Percentiles rank a stretch among this genome's conserved stretches.
Evolutionary conservation across 1,139 yeast species (phyloP).

Genomic region (Geotrichum restrictum): DNA sequence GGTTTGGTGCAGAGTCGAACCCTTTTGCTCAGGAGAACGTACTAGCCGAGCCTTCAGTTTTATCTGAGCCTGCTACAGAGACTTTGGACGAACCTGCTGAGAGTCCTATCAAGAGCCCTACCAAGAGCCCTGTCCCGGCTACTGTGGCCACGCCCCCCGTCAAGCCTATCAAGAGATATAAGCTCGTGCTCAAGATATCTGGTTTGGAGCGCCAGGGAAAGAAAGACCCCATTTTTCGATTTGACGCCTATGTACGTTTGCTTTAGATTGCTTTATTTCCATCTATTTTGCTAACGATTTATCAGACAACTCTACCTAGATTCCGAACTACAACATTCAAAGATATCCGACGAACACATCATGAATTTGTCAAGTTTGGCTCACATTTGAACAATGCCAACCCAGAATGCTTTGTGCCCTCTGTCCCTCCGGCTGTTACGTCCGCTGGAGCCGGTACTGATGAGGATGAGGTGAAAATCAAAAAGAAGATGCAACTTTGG

Average conservation of each 20-base stretch:
- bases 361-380: slow-evolving; percentile 72
- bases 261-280: neutral
- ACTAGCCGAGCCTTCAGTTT: neutral
- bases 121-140: neutral
- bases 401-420: slow-evolving; percentile 90
- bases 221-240: slow-evolving; percentile 49
- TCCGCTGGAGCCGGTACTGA: slow-evolving; percentile 80
- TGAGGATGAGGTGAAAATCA: slow-evolving; percentile 64
- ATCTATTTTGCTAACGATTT: neutral
- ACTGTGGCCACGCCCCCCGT: neutral
- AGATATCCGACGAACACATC: slow-evolving; percentile 75
- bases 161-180: slow-evolving; percentile 31
- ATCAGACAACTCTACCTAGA: slow-evolving; percentile 59
- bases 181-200: slow-evolving; percentile 42
- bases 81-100: neutral
- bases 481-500: slow-evolving; percentile 75
- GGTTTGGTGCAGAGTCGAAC: slow-evolving; percentile 28
- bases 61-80: neutral
- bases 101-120: neutral
- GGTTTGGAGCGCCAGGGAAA: slow-evolving; percentile 49
- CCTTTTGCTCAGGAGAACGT: slow-evolving; percentile 30
- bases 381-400: slow-evolving; percentile 74
- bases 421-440: slow-evolving; percentile 70
- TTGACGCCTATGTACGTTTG: slow-evolving; percentile 41
- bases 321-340: slow-evolving; percentile 69